These are phyloP conservation scores for Cokeromyces recurvatus DNA, from an alignment of 371 early-diverging fungal genomes.

Conservation along the genomic window DNA sequence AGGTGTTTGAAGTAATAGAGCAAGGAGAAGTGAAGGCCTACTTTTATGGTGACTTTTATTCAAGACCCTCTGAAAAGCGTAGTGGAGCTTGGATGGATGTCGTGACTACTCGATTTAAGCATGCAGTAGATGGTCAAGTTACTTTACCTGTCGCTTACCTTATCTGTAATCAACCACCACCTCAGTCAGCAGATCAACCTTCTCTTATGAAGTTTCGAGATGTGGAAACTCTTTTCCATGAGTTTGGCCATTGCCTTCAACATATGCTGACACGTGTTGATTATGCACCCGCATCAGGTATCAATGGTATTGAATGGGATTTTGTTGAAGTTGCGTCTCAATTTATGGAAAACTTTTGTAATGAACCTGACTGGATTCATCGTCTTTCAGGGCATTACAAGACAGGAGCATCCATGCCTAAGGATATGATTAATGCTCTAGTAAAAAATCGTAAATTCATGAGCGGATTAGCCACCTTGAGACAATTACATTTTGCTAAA, in stretches of 20 bases:
- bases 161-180: conserved; percentile 62
- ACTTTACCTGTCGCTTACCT: conserved; percentile 63
- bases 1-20: conserved; percentile 58
- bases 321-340: conserved; percentile 64
- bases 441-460: conserved; percentile 48
- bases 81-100: conserved; percentile 78
- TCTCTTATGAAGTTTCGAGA: conserved; percentile 64
- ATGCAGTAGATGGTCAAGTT: conserved; percentile 26
- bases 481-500: conserved; percentile 60
- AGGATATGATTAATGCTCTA: conserved; percentile 56
- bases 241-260: conserved; percentile 68
- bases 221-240: conserved; percentile 65
- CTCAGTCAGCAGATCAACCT: conserved; percentile 43
- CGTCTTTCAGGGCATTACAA: conserved; percentile 54
- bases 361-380: conserved; percentile 55
- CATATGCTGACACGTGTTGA: conserved; percentile 67
- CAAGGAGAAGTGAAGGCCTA: conserved; percentile 50
- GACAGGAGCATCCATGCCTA: conserved; percentile 55
- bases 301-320: conserved; percentile 69
- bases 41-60: conserved; percentile 67
- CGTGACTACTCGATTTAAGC: conserved; percentile 56
- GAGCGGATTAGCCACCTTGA: conserved; percentile 57
- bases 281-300: conserved; percentile 63
- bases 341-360: conserved; percentile 71
- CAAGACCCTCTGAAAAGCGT: conserved; percentile 61